These are phyloP conservation scores for Hibiscus mutabilis DNA, from an alignment of 345 rosid genomes.

Conservation along the genomic window DNA sequence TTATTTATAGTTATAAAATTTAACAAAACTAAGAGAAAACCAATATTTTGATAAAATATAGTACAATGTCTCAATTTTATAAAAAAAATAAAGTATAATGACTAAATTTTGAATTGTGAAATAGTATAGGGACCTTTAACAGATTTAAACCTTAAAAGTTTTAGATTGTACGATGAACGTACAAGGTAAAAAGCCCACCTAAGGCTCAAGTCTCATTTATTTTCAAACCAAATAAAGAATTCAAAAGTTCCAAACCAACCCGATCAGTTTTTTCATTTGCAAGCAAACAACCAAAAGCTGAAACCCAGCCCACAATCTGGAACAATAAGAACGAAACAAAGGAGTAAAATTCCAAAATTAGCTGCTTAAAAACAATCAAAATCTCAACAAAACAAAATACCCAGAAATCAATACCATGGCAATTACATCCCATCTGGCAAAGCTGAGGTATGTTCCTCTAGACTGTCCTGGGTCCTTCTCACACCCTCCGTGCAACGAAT, in stretches of 20 bases:
- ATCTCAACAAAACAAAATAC: not conserved
- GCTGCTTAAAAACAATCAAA: not conserved
- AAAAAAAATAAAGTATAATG: no score
- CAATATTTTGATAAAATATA: no score
- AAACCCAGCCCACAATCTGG: not conserved
- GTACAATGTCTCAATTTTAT: no score
- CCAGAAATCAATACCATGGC: constrained; percentile 38
- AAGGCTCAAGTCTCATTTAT: not conserved
- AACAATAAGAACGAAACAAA: not conserved
- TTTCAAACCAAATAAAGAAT: not conserved
- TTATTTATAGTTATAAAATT: no score
- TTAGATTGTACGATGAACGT: no score
- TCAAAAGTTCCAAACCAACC: not conserved
- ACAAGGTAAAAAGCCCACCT: not conserved
- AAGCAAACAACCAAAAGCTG: not conserved
- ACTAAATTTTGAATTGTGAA: no score
- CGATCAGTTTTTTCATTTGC: not conserved
- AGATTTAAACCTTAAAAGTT: no score
- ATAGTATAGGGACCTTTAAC: not conserved
- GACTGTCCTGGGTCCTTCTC: constrained; percentile 28
- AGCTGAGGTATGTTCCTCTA: constrained; percentile 29
- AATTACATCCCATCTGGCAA: constrained; percentile 32
- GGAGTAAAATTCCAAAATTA: constrained; percentile 8
- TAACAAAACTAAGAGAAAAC: no score
- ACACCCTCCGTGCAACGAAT: constrained; percentile 1